Evolutionary conservation across 768 basidiomycete genomes (phyloP).

Genomic region (Suillus placidus): DNA sequence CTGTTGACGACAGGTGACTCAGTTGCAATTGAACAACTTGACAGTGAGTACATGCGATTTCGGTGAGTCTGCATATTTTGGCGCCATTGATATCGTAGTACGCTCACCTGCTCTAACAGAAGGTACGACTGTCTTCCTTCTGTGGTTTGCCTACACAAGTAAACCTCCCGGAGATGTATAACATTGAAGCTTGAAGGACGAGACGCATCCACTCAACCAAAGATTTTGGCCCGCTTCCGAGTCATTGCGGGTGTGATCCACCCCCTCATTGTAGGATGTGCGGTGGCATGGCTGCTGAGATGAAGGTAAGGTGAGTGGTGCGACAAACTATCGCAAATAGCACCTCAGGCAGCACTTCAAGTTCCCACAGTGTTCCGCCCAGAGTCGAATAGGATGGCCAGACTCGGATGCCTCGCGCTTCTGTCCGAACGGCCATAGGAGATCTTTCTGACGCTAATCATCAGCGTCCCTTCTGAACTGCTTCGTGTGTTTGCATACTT

Average conservation of each 20-base stretch:
- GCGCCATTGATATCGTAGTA: not conserved
- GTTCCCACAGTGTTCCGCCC: not conserved
- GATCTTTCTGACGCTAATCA: not conserved
- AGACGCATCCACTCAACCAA: slow-evolving; percentile 35
- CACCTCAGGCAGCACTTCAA: no score
- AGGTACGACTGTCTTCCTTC: no score
- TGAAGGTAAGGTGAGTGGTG: slow-evolving; percentile 18
- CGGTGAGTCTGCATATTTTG: not conserved
- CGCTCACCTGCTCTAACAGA: no score
- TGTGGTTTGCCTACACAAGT: not conserved
- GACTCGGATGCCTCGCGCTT: not conserved
- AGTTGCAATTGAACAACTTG: not conserved
- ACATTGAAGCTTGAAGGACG: not conserved
- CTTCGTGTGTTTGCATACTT: not conserved
- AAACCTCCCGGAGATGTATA: not conserved
- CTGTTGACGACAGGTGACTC: not conserved
- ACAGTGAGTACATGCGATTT: not conserved
- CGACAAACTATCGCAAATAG: not conserved
- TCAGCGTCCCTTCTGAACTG: not conserved
- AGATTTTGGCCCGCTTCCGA: slow-evolving; percentile 58
- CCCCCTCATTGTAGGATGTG: slow-evolving; percentile 58
- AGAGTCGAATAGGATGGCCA: not conserved
- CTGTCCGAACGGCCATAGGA: not conserved
- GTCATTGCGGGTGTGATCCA: slow-evolving; percentile 55
- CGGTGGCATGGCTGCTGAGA: slow-evolving; percentile 59